phyloP scores from a whole-genome alignment of 805 yeast species.

The Candida glaebosa region DNA sequence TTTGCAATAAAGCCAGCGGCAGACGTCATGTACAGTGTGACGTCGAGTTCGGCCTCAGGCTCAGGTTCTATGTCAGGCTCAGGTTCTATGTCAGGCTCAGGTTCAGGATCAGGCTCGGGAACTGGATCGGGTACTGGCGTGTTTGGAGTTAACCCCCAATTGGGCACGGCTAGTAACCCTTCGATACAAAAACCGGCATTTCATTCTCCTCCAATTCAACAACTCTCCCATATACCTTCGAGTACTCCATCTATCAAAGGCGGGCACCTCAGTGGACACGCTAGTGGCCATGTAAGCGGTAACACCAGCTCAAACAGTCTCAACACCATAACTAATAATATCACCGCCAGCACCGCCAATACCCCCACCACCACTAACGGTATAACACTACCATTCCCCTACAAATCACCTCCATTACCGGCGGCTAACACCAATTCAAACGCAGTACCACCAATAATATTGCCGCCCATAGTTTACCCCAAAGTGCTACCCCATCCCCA shows the following conservation, averaged over 20 bases:
- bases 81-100: background rate
- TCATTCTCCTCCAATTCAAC: too few relatives aligned
- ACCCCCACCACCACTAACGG: background rate
- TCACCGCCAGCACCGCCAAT: too few relatives aligned
- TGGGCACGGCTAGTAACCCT: background rate
- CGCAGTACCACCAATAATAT: conserved; percentile 21
- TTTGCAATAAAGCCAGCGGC: background rate
- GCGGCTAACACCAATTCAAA: conserved; percentile 6
- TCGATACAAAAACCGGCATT: background rate
- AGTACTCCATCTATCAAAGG: conserved; percentile 1
- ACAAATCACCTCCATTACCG: conserved; percentile 6
- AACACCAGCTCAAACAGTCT: conserved; percentile 5
- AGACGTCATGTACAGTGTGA: too few relatives aligned
- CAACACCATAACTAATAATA: conserved; percentile 9
- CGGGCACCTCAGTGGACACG: conserved; percentile 3
- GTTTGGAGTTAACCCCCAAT: background rate
- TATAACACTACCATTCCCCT: conserved; percentile 2
- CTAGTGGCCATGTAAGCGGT: background rate
- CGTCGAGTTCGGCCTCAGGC: too few relatives aligned
- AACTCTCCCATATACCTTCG: too few relatives aligned
- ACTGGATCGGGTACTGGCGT: background rate
- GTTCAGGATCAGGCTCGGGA: background rate
- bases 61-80: too few relatives aligned
- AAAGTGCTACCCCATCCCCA: conserved; percentile 10
- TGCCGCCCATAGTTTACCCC: conserved; percentile 26